phyloP scores from a whole-genome alignment of 1,139 yeast genomes.

The Debaryomyces subglobosus region DNA sequence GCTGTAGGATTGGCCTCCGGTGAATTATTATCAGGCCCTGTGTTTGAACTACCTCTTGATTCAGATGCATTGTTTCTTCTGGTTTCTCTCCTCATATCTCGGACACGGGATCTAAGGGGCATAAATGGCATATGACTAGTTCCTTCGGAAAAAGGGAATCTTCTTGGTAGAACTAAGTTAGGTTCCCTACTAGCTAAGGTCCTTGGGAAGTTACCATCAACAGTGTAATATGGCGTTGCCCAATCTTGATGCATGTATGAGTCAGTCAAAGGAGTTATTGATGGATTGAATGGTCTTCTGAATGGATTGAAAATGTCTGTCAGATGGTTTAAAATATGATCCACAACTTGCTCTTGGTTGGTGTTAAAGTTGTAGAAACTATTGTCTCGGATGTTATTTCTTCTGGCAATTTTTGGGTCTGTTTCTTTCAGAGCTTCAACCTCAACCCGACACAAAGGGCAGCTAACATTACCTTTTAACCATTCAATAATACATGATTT shows the following conservation, averaged over 20 bases:
- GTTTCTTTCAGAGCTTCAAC: slow-evolving; percentile 34
- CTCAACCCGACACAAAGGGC: slow-evolving; percentile 51
- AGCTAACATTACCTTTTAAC: slow-evolving; percentile 44
- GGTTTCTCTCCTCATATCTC: slow-evolving; percentile 11
- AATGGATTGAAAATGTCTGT: slow-evolving; percentile 46
- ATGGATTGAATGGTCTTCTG: slow-evolving; percentile 40
- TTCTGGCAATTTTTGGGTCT: slow-evolving; percentile 23
- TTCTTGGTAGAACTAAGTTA: slow-evolving; percentile 32
- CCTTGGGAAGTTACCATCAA: slow-evolving; percentile 9
- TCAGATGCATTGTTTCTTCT: slow-evolving; percentile 7
- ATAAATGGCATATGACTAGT: slow-evolving; percentile 11
- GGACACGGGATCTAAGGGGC: slow-evolving; percentile 11
- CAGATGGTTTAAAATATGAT: slow-evolving; percentile 32
- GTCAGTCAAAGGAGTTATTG: slow-evolving; percentile 48
- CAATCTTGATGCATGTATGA: slow-evolving; percentile 42
- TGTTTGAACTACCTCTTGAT: neutral
- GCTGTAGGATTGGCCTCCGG: neutral
- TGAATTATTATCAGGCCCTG: slow-evolving; percentile 3
- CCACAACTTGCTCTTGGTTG: slow-evolving; percentile 21
- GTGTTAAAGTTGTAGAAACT: slow-evolving; percentile 20
- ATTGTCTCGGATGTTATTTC: slow-evolving; percentile 14
- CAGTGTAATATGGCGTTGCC: slow-evolving; percentile 29
- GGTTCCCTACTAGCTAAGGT: slow-evolving; percentile 26
- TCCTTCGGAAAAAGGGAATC: slow-evolving; percentile 34
- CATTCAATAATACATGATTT: slow-evolving; percentile 47